Evolutionary conservation across 2,329 filamentous ascomycete species (phyloP), one percentile per base, ranked within the genome.

Genomic region (Aspergillus glaucus): DNA sequence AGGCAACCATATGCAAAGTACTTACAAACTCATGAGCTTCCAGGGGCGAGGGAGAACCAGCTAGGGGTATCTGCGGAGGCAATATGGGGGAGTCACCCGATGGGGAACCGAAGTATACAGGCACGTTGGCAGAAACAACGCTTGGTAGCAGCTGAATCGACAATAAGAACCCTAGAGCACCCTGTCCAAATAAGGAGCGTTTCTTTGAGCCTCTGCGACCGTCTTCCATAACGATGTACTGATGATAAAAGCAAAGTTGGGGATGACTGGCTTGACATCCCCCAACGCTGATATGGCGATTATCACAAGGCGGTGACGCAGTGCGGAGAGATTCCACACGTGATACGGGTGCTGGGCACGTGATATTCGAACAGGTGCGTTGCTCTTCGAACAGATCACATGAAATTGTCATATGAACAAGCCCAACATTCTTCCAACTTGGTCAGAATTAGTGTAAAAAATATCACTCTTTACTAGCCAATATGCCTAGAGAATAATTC

Each of bases 21-120:
- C 62, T 51, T 62, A 71, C 68, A 62, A 72, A 72, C 45, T 71
- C 63, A 60, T 67, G 62, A 15, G 50, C 56, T 17, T 59, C 56
- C 12, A 48, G 49, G 37, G 57, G 43, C 14, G 56, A 45, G 41
- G 58, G 50, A 36, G 53, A 37, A 4, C 58, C 60, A 5, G 49
- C 51, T 45, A 65, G 50, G 10, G 67, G 66, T 44, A 68, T 51
- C 48, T 63, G 62, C 51, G 67, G 67, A 45, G 60, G 58, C 46
- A 69, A 50, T 39, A 68, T 57, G 43, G 62, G 66, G 28, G 58
- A 57, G 49, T 60, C 57, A 36, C 55, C 50, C 22, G 55, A 50
- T 46, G 49, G 50, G 46, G 57, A 46, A 26, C 55, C 54, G 52
- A 54, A 58, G 59, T 59, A 60, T 59, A 54, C 50, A 49, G 56